These are phyloP conservation scores for Clitopilus hobsonii DNA, from an alignment of 768 basidiomycete genomes.

Conservation along the genomic window DNA sequence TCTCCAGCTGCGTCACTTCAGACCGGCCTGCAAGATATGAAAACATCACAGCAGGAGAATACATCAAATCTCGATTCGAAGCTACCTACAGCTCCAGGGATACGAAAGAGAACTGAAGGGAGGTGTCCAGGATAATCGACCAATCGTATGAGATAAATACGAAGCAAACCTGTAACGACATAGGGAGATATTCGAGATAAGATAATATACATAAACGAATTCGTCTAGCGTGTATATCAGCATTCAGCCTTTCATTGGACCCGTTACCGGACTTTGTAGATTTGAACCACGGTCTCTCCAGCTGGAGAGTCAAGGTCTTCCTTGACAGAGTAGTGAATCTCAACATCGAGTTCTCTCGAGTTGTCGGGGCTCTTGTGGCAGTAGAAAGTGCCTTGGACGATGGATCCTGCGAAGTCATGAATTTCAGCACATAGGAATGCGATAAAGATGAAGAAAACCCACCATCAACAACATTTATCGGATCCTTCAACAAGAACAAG, in stretches of 20 bases:
- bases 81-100: constrained; percentile 45
- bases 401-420: constrained; percentile 48
- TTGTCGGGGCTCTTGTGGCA: constrained; percentile 78
- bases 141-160: not conserved
- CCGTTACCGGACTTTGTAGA: constrained; percentile 71
- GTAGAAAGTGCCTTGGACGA: constrained; percentile 75
- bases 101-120: not conserved
- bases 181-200: not conserved
- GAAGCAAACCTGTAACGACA: too few relatives aligned
- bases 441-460: constrained; percentile 10
- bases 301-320: constrained; percentile 32
- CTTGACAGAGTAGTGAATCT: constrained; percentile 72
- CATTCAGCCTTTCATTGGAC: not conserved
- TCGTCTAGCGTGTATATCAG: too few relatives aligned
- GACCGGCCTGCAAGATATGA: constrained; percentile 56
- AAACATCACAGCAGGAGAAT: constrained; percentile 75
- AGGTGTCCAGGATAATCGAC: not conserved
- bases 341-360: constrained; percentile 85
- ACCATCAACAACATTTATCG: constrained; percentile 76
- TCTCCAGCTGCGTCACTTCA: constrained; percentile 44
- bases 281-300: constrained; percentile 56
- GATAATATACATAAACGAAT: not conserved
- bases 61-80: constrained; percentile 68
- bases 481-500: constrained; percentile 77
- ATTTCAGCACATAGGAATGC: not conserved